phyloP scores from a whole-genome alignment of 1,284 basidiomycete species.

The Peniophora sp. region DNA sequence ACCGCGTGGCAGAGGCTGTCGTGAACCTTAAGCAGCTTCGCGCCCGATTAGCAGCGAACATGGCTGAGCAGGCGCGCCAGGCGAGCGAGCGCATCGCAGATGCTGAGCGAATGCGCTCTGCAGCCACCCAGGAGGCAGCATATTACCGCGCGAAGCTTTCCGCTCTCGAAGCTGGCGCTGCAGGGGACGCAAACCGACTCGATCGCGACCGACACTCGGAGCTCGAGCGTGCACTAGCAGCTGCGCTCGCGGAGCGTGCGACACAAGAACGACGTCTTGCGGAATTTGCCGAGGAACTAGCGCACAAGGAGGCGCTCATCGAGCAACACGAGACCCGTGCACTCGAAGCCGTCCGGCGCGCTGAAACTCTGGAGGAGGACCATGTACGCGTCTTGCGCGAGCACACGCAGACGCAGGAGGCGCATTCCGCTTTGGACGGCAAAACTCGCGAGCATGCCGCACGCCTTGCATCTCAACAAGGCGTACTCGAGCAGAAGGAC shows the following conservation, averaged over 20 bases:
- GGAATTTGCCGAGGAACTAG: conserved; percentile 67
- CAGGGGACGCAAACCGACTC: conserved; percentile 59
- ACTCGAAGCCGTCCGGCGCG: conserved; percentile 73
- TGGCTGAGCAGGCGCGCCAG: conserved; percentile 69
- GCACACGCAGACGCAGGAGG: conserved; percentile 69
- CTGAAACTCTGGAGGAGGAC: conserved; percentile 77
- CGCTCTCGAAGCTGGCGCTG: conserved; percentile 72
- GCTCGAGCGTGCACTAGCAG: conserved; percentile 73
- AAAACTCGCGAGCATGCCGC: conserved; percentile 77
- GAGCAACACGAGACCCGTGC: conserved; percentile 79
- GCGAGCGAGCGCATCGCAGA: conserved; percentile 77
- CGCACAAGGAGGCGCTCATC: conserved; percentile 70
- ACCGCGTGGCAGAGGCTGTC: conserved; percentile 63
- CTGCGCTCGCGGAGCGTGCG: conserved; percentile 60
- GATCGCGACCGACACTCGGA: conserved; percentile 78
- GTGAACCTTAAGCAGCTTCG: conserved; percentile 87
- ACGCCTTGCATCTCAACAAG: conserved; percentile 67
- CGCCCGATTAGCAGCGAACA: conserved; percentile 73
- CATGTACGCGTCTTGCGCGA: conserved; percentile 66
- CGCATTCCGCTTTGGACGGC: conserved; percentile 54
- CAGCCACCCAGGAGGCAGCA: conserved; percentile 90
- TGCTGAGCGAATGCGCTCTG: conserved; percentile 71
- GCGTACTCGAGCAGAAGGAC: conserved; percentile 72
- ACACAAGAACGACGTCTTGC: conserved; percentile 65
- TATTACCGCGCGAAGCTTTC: conserved; percentile 93